These are phyloP conservation scores for Clitopilus passeckerianus DNA, from an alignment of 768 basidiomycete genomes.

Conservation along the genomic window DNA sequence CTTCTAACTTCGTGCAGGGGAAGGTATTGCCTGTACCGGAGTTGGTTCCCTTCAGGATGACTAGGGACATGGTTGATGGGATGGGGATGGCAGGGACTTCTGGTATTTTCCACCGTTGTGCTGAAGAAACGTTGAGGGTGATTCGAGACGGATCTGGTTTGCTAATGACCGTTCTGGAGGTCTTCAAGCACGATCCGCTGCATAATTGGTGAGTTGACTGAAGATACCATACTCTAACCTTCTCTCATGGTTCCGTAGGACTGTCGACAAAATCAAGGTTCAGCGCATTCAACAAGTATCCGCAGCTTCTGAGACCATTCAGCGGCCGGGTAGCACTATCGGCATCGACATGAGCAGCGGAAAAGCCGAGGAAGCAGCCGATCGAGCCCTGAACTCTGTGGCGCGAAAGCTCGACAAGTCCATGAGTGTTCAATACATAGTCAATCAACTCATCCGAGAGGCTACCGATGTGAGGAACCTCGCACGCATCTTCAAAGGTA, in stretches of 20 bases:
- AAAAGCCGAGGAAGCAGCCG: constrained; percentile 80
- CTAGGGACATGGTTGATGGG: constrained; percentile 90
- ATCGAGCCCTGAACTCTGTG: constrained; percentile 80
- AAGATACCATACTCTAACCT: neutral
- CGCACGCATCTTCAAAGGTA: constrained; percentile 73
- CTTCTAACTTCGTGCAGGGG: constrained; percentile 51
- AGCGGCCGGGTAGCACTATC: constrained; percentile 35
- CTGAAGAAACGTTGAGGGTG: constrained; percentile 92
- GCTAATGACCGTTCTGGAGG: constrained; percentile 92
- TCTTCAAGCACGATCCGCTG: constrained; percentile 95
- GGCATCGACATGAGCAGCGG: constrained; percentile 63
- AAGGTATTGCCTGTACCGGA: constrained; percentile 77
- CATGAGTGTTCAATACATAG: constrained; percentile 87
- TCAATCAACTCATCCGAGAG: constrained; percentile 88
- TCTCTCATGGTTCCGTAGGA: constrained; percentile 37
- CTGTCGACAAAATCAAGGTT: constrained; percentile 72
- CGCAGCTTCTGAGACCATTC: constrained; percentile 18
- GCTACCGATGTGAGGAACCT: constrained; percentile 78
- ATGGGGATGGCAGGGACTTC: constrained; percentile 87
- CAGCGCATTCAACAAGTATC: constrained; percentile 50
- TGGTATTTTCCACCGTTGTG: constrained; percentile 92
- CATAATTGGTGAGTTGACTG: constrained; percentile 69
- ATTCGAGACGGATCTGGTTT: constrained; percentile 80
- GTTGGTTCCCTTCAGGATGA: constrained; percentile 91
- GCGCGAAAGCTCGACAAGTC: constrained; percentile 77